Evolutionary conservation across 305 asterid species (phyloP).

Genomic region (Coffea humblotiana): DNA sequence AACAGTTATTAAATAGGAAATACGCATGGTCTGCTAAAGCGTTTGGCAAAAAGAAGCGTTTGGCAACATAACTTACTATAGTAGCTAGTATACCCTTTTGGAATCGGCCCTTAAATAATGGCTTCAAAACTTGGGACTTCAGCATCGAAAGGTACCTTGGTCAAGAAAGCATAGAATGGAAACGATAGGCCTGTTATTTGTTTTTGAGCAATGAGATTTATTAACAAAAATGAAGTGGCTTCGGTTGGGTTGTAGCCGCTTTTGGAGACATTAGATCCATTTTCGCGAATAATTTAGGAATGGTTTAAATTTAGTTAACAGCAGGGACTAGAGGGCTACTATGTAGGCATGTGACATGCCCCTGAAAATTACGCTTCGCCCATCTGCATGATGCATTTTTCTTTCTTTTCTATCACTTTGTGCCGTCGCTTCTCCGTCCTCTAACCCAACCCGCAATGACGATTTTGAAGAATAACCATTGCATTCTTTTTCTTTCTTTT

Average conservation of each 20-base stretch:
- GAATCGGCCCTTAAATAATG: not conserved
- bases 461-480: not conserved
- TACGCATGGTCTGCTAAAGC: constrained; percentile 4
- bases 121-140: constrained; percentile 11
- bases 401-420: not conserved
- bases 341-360: constrained; percentile 32
- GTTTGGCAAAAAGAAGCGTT: not conserved
- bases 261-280: constrained; percentile 29
- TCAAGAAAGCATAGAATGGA: not conserved
- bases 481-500: not conserved
- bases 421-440: not conserved
- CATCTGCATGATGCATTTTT: not conserved
- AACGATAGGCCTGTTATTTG: not conserved
- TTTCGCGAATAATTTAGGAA: constrained; percentile 16
- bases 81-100: not conserved
- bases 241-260: constrained; percentile 37
- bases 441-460: not conserved
- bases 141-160: constrained; percentile 1
- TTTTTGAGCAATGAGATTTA: constrained; percentile 15
- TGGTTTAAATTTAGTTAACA: constrained; percentile 6
- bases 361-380: constrained; percentile 8
- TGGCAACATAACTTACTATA: too few relatives aligned
- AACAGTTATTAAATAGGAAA: not conserved
- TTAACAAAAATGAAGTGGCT: constrained; percentile 36
- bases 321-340: constrained; percentile 15